phyloP scores from a whole-genome alignment of 805 yeast species.

The Yarrowia keelungensis region DNA sequence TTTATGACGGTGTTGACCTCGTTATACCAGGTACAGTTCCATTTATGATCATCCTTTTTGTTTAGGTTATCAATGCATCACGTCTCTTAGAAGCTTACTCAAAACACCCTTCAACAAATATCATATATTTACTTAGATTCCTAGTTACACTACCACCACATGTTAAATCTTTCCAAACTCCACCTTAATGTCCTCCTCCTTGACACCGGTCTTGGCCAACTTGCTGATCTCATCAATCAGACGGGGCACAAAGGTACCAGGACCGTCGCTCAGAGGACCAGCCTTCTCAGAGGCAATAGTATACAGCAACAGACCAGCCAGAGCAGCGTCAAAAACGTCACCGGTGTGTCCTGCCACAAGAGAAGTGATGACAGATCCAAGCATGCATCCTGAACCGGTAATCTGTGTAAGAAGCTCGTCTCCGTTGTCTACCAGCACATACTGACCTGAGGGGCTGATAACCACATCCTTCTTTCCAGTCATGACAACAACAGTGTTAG shows the following conservation, averaged over 20 bases:
- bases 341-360: constrained; percentile 56
- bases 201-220: constrained; percentile 3
- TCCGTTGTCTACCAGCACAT: constrained; percentile 59
- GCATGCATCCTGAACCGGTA: constrained; percentile 84
- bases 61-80: too few species aligned
- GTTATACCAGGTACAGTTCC: too few species aligned
- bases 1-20: too few species aligned
- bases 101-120: too few species aligned
- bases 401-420: constrained; percentile 66
- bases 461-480: constrained; percentile 68
- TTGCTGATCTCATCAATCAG: constrained; percentile 54
- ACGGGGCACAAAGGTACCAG: constrained; percentile 60
- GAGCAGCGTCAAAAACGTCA: constrained; percentile 56
- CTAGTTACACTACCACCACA: too few species aligned
- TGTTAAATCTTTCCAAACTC: background rate
- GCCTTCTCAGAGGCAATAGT: constrained; percentile 69
- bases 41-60: too few species aligned
- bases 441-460: constrained; percentile 43
- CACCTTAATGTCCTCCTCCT: constrained; percentile 16
- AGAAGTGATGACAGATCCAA: constrained; percentile 75
- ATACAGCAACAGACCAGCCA: constrained; percentile 63
- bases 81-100: too few species aligned
- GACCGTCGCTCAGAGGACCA: constrained; percentile 53
- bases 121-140: too few species aligned
- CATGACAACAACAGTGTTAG: constrained; percentile 68